Percentiles rank a stretch among this genome's conserved stretches.
Conservation (phyloP, 1,139 yeast genomes). For the Geotrichum reessii region DNA sequence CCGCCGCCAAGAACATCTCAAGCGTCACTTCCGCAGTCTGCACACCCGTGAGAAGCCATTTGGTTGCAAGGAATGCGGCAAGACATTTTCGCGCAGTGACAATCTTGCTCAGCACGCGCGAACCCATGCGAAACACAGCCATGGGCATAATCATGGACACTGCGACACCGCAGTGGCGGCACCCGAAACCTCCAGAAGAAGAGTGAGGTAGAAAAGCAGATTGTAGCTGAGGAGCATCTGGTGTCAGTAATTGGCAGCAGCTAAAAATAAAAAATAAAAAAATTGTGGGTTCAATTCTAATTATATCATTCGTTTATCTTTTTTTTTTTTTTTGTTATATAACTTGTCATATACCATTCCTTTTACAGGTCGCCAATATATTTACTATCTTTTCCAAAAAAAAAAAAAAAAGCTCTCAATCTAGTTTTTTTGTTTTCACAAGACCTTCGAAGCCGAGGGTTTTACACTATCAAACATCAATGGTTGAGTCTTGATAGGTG, state of each 20-base stretch:
- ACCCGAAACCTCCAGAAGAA: neutral
- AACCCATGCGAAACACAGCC: slow-evolving; percentile 39
- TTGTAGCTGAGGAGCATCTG: neutral
- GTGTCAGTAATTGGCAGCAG: neutral
- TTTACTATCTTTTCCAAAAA: neutral
- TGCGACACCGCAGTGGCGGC: neutral
- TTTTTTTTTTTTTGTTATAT: neutral
- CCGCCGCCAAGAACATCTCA: slow-evolving; percentile 73
- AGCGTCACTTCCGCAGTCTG: slow-evolving; percentile 67
- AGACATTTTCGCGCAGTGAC: slow-evolving; percentile 70
- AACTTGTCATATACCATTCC: neutral
- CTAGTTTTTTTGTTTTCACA: neutral
- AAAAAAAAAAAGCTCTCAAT: too few relatives aligned
- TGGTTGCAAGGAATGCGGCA: slow-evolving; percentile 62
- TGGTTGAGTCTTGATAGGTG: neutral
- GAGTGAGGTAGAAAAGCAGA: neutral
- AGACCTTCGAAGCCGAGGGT: neutral
- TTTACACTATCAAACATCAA: neutral
- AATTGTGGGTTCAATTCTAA: neutral
- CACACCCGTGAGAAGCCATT: slow-evolving; percentile 68
- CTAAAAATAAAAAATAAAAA: too few relatives aligned
- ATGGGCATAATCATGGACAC: neutral
- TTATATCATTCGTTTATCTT: neutral
- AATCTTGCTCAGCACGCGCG: slow-evolving; percentile 71
- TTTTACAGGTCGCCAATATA: neutral